These are phyloP conservation scores for Suillus cothurnatus DNA, from an alignment of 768 basidiomycete genomes.

Conservation along the genomic window DNA sequence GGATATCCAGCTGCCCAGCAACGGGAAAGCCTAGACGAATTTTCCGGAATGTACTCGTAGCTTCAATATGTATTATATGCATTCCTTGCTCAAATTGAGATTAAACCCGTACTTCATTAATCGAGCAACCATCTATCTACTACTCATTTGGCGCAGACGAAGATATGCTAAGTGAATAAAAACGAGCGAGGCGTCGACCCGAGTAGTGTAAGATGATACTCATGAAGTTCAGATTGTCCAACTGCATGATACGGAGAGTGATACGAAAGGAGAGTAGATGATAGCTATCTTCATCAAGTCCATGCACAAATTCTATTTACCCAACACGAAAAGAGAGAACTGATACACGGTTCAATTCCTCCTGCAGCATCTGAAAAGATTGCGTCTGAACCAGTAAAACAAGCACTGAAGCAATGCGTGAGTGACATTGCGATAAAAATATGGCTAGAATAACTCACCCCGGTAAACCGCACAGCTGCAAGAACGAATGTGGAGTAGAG, in stretches of 20 bases:
- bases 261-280: slow-evolving; percentile 36
- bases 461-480: slow-evolving; percentile 70
- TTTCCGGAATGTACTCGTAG: slow-evolving; percentile 63
- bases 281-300: slow-evolving; percentile 26
- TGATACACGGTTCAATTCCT: slow-evolving; percentile 49
- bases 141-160: slow-evolving; percentile 23
- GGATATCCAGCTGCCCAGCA: not conserved
- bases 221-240: slow-evolving; percentile 24
- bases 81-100: slow-evolving; percentile 5
- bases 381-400: slow-evolving; percentile 81
- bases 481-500: slow-evolving; percentile 80
- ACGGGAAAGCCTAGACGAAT: slow-evolving; percentile 37
- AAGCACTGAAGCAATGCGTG: slow-evolving; percentile 56
- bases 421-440: slow-evolving; percentile 4
- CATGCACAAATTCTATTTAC: slow-evolving; percentile 14
- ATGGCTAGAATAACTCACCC: slow-evolving; percentile 51
- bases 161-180: slow-evolving; percentile 18
- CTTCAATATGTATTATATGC: not conserved
- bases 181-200: slow-evolving; percentile 18
- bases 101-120: slow-evolving; percentile 18
- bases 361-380: slow-evolving; percentile 81
- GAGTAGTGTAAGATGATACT: slow-evolving; percentile 24
- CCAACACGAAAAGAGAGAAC: slow-evolving; percentile 16
- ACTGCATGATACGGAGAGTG: slow-evolving; percentile 11
- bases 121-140: slow-evolving; percentile 29